Evolutionary conservation across 164 flowering plant species (phyloP), one percentile per base, ranked within the genome.

Genomic region (Sedum album): DNA sequence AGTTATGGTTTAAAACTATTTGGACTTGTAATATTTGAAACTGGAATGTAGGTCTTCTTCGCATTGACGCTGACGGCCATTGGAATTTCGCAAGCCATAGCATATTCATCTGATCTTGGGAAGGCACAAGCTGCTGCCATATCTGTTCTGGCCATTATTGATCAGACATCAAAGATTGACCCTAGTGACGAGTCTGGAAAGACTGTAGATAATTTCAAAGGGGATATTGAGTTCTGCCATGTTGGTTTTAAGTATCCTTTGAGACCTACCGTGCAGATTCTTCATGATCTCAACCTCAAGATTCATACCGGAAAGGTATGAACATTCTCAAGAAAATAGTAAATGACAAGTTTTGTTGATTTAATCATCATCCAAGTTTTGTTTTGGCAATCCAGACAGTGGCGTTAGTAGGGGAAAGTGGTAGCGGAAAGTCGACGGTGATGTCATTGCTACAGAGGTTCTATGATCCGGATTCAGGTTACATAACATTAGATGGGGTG

Each of bases 381-480:
- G n/a, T n/a, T n/a, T n/a, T n/a, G n/a, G n/a, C n/a, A n/a, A n/a
- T n/a, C 66, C 79, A 80, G 84, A 75, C 77, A 39, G 78, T 81
- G 10, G 84, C 81, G 9, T 66, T 81, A 60, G 84, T 81, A 38
- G 82, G 84, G 55, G 81, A 81, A 70, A 81, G 84, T 62, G 84
- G 84, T 23, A 73, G 84, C 33, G 84, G 84, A n/a, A 81, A 81
- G 66, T 81, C 84, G 31, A 81, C 84, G 0, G 81, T 81, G 26
- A 79, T 81, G 28, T 49, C 77, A 28, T 41, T 81, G 66, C 60
- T 81, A 60, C 75, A 81, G 66, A 81, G 84, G 55, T 81, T 81
- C 60, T 81, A 81, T 51, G 75, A 81, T 57, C 82, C 84, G 1
- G 81, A 79, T 71, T 75, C 82, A n/a, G 84, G 84, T 60, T 66